A percentile compares a stretch with the other conserved stretches of the same genome.
Evolutionary conservation across 1,284 basidiomycete species (phyloP).

Genomic region (Ceratobasidium sp.): DNA sequence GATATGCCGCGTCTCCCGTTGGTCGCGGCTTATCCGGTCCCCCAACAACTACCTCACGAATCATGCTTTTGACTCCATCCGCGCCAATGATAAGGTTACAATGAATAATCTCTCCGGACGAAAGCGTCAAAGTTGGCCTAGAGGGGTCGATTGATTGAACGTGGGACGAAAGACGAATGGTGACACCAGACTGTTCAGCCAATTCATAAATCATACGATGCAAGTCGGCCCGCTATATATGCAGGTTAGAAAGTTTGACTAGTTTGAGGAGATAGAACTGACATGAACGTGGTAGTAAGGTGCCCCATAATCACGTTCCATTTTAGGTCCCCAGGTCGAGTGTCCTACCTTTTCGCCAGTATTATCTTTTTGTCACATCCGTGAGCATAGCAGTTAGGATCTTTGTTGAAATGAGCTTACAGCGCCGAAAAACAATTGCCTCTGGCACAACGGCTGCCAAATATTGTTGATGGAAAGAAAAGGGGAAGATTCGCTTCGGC

Average conservation of each 20-base stretch:
- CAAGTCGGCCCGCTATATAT: slow-evolving; percentile 66
- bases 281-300: slow-evolving; percentile 68
- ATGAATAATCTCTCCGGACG: slow-evolving; percentile 58
- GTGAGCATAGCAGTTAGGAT: background rate
- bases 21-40: slow-evolving; percentile 55
- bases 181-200: slow-evolving; percentile 60
- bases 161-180: slow-evolving; percentile 62
- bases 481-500: background rate
- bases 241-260: background rate
- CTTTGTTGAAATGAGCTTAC: slow-evolving; percentile 55
- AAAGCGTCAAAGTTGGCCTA: slow-evolving; percentile 58
- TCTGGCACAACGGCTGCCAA: slow-evolving; percentile 59
- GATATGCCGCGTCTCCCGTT: slow-evolving; percentile 69
- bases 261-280: background rate
- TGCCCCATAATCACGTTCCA: slow-evolving; percentile 62
- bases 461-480: background rate
- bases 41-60: slow-evolving; percentile 66
- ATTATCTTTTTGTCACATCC: slow-evolving; percentile 52
- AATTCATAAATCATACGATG: slow-evolving; percentile 67
- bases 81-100: slow-evolving; percentile 69
- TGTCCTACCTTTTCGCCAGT: slow-evolving; percentile 64
- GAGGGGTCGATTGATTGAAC: slow-evolving; percentile 63
- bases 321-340: slow-evolving; percentile 60
- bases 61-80: slow-evolving; percentile 68
- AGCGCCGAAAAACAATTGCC: slow-evolving; percentile 63